These are phyloP conservation scores for Daldinia sp. DNA, from an alignment of 2,329 filamentous ascomycete species.

Conservation along the genomic window DNA sequence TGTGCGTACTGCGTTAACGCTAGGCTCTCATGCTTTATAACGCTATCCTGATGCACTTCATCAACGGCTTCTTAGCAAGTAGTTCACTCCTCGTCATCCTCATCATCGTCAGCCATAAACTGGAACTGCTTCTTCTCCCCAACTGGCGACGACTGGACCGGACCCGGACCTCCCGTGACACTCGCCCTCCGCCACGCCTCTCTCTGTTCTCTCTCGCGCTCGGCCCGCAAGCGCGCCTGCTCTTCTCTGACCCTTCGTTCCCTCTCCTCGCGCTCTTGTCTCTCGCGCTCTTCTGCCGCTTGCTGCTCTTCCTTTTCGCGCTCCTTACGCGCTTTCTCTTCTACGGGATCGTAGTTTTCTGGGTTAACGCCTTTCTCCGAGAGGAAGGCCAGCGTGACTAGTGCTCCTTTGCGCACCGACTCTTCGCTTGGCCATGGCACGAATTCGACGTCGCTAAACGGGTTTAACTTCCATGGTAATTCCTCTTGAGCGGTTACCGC, in stretches of 20 bases:
- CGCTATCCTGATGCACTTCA: neutral
- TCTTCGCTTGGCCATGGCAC: constrained; percentile 79
- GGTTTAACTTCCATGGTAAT: constrained; percentile 62
- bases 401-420: constrained; percentile 71
- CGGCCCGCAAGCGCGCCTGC: constrained; percentile 46
- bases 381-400: constrained; percentile 70
- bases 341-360: constrained; percentile 64
- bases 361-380: constrained; percentile 69
- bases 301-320: constrained; percentile 57
- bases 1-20: neutral
- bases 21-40: neutral
- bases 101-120: constrained; percentile 62
- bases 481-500: constrained; percentile 57
- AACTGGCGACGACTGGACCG: constrained; percentile 27
- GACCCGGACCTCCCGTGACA: constrained; percentile 35
- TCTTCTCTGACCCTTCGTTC: constrained; percentile 57
- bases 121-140: constrained; percentile 63
- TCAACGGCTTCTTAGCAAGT: neutral
- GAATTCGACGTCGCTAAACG: constrained; percentile 67
- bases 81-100: constrained; percentile 52
- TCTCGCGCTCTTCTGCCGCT: constrained; percentile 55
- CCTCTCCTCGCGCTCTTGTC: constrained; percentile 55
- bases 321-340: constrained; percentile 60
- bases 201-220: constrained; percentile 40
- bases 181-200: constrained; percentile 53